These are phyloP conservation scores for Plenodomus biglobosus DNA, from an alignment of 2,329 filamentous ascomycete genomes.

Conservation along the genomic window DNA sequence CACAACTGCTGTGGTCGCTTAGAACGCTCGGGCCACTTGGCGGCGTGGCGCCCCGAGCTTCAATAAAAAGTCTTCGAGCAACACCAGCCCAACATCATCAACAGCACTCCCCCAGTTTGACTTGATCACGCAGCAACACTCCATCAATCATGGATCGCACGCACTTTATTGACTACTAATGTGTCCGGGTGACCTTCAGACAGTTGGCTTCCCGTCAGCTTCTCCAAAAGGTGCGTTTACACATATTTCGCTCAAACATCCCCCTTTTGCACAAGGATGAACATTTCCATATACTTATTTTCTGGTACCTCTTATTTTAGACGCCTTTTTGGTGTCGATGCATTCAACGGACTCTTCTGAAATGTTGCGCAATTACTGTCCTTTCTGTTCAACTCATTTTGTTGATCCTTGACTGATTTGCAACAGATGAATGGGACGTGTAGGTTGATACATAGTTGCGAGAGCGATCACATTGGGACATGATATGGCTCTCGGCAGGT, in stretches of 20 bases:
- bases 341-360: constrained; percentile 44
- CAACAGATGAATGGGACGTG: constrained; percentile 1
- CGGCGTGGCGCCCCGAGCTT: neutral
- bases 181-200: neutral
- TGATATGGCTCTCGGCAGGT: neutral
- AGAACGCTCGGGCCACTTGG: neutral
- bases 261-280: constrained; percentile 21
- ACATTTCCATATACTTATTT: constrained; percentile 16
- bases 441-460: neutral
- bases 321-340: constrained; percentile 44
- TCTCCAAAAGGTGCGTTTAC: constrained; percentile 32
- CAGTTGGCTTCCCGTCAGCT: neutral
- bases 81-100: constrained; percentile 5
- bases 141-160: neutral
- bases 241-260: neutral
- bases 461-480: too few species aligned
- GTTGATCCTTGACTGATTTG: constrained; percentile 10
- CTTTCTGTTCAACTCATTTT: constrained; percentile 1
- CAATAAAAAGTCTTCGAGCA: constrained; percentile 11
- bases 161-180: neutral
- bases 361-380: constrained; percentile 8
- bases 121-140: neutral
- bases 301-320: constrained; percentile 84
- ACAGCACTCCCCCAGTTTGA: neutral
- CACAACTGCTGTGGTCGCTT: constrained; percentile 1